Conservation (phyloP, 2,329 filamentous ascomycete species). For the Penicillium olsonii region DNA sequence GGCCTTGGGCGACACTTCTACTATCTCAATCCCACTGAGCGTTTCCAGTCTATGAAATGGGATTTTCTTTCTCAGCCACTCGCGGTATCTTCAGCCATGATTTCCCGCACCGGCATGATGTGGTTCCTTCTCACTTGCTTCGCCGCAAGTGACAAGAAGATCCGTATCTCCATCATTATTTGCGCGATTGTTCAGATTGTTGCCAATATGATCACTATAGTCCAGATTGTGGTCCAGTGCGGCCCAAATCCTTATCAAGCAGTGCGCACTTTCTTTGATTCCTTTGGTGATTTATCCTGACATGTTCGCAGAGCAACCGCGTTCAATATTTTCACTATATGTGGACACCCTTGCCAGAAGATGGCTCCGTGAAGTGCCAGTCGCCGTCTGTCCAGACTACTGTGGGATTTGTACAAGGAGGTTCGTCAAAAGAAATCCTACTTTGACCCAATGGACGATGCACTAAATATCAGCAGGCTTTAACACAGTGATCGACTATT, state of each 20-base stretch:
- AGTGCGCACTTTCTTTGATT: constrained; percentile 14
- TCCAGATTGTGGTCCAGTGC: constrained; percentile 40
- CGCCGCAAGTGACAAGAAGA: constrained; percentile 29
- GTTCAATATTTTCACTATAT: constrained; percentile 40
- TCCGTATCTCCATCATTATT: constrained; percentile 33
- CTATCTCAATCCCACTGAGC: constrained; percentile 29
- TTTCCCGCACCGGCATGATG: constrained; percentile 40
- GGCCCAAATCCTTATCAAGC: constrained; percentile 35
- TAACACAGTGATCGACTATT: constrained; percentile 38
- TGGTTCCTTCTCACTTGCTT: constrained; percentile 40
- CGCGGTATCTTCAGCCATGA: constrained; percentile 35
- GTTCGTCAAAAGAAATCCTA: constrained; percentile 10
- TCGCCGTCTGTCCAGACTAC: constrained; percentile 35
- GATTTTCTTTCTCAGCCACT: constrained; percentile 25
- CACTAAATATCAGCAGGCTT: constrained; percentile 23
- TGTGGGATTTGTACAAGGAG: constrained; percentile 40
- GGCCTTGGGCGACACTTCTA: constrained; percentile 37
- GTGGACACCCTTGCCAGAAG: constrained; percentile 38
- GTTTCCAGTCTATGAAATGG: constrained; percentile 29
- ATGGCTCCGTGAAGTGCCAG: constrained; percentile 39
- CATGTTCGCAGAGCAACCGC: constrained; percentile 36
- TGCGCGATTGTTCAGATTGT: constrained; percentile 36
- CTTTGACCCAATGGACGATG: background rate
- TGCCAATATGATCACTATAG: constrained; percentile 34
- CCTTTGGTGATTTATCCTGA: constrained; percentile 1